Evolutionary conservation across 176 grass and related monocot species (phyloP).

Genomic region (Raddia guianensis): DNA sequence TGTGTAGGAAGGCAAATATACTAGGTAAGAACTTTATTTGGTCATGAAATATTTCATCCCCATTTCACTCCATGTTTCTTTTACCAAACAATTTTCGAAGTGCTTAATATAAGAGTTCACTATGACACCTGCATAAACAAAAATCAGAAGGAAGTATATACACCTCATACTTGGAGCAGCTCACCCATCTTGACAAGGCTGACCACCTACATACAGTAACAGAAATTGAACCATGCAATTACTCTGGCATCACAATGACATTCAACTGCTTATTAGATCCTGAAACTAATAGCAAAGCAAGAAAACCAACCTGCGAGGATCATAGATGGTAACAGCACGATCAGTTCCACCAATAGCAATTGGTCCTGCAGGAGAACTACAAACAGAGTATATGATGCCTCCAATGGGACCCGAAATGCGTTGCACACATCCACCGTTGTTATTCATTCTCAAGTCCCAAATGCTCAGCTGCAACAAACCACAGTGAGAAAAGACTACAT

Average conservation of each 20-base stretch:
- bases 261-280: constrained; percentile 7
- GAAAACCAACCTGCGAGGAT: constrained; percentile 73
- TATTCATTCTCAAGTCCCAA: constrained; percentile 84
- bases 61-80: constrained; percentile 2
- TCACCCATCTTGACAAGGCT: constrained; percentile 81
- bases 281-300: constrained; percentile 11
- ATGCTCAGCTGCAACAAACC: constrained; percentile 71
- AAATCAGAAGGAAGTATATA: constrained; percentile 34
- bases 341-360: constrained; percentile 84
- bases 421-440: constrained; percentile 84
- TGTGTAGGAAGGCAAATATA: constrained; percentile 43
- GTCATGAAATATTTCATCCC: constrained; percentile 12
- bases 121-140: constrained; percentile 29
- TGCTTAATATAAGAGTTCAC: background rate
- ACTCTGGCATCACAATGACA: background rate
- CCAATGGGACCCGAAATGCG: constrained; percentile 68
- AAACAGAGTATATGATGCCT: constrained; percentile 71
- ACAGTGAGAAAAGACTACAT: constrained; percentile 30
- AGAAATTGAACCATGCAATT: constrained; percentile 5
- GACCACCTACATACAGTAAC: constrained; percentile 70
- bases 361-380: constrained; percentile 58
- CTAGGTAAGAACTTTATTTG: constrained; percentile 20
- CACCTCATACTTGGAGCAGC: constrained; percentile 98
- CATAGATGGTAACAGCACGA: constrained; percentile 73
- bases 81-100: background rate